Conservation (phyloP, 2,329 filamentous ascomycete genomes). For the Arthrobotrys megalospora region DNA sequence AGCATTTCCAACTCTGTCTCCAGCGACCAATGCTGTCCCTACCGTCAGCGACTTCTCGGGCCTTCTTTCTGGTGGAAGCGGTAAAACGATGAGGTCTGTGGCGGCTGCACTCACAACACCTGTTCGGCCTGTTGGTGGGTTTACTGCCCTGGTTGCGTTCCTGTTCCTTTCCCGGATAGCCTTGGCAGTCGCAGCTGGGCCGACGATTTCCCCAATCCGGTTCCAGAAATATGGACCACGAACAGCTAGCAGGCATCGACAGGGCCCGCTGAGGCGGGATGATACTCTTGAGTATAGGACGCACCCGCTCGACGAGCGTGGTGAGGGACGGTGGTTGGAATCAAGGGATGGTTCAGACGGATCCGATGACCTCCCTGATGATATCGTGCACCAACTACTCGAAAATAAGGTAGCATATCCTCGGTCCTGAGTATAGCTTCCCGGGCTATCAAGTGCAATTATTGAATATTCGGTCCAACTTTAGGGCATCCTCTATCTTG, state of each 20-base stretch:
- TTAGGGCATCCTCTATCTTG: slow-evolving; percentile 55
- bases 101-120: slow-evolving; percentile 34
- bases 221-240: slow-evolving; percentile 49
- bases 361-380: slow-evolving; percentile 11
- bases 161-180: slow-evolving; percentile 28
- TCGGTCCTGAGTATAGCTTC: not conserved
- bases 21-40: slow-evolving; percentile 51
- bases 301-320: not conserved
- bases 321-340: slow-evolving; percentile 6
- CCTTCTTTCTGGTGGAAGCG: slow-evolving; percentile 39
- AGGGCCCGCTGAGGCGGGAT: not conserved
- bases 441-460: not conserved
- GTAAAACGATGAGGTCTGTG: slow-evolving; percentile 49
- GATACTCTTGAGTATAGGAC: not conserved
- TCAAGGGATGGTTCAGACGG: slow-evolving; percentile 31
- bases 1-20: slow-evolving; percentile 6
- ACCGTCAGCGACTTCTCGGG: slow-evolving; percentile 13
- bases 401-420: slow-evolving; percentile 44
- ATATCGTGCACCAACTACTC: slow-evolving; percentile 46
- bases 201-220: slow-evolving; percentile 20
- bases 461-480: not conserved
- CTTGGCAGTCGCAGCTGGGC: slow-evolving; percentile 33
- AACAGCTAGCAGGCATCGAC: not conserved
- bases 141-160: slow-evolving; percentile 31
- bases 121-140: slow-evolving; percentile 10